A percentile compares a stretch with the other conserved stretches of the same genome.
phyloP scores from a whole-genome alignment of 495 filamentous ascomycete species.

The Hypoxylon fuscum region DNA sequence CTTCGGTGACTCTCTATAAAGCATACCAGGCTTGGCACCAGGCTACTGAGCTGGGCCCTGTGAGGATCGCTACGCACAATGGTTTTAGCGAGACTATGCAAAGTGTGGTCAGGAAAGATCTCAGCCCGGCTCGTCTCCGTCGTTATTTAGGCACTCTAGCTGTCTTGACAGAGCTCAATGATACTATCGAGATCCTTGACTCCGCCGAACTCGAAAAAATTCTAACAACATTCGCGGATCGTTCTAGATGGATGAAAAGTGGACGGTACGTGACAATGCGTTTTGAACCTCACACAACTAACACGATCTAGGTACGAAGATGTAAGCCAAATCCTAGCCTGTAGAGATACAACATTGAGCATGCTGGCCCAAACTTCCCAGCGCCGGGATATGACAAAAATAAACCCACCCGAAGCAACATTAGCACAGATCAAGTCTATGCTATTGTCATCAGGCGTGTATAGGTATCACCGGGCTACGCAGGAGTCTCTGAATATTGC shows the following conservation, averaged over 20 bases:
- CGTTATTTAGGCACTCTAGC: constrained; percentile 75
- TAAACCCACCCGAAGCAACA: constrained; percentile 69
- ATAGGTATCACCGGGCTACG: constrained; percentile 77
- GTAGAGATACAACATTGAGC: constrained; percentile 82
- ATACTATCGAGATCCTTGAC: constrained; percentile 69
- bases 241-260: constrained; percentile 80
- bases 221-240: constrained; percentile 68
- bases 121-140: constrained; percentile 68
- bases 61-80: constrained; percentile 64
- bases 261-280: constrained; percentile 65
- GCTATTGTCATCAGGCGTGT: constrained; percentile 75
- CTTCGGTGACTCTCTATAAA: constrained; percentile 76
- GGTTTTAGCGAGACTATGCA: constrained; percentile 72
- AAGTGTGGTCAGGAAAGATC: constrained; percentile 61
- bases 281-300: constrained; percentile 21
- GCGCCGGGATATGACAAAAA: constrained; percentile 65
- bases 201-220: constrained; percentile 67
- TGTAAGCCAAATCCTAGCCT: constrained; percentile 80
- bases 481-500: constrained; percentile 87
- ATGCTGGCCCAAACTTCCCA: constrained; percentile 73
- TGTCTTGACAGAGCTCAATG: constrained; percentile 81
- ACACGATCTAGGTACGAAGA: constrained; percentile 72
- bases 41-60: constrained; percentile 61
- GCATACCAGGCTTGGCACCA: constrained; percentile 82
- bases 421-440: constrained; percentile 77